phyloP scores from a whole-genome alignment of 2,329 filamentous ascomycete species.

The Rhinocladiella mackenziei region DNA sequence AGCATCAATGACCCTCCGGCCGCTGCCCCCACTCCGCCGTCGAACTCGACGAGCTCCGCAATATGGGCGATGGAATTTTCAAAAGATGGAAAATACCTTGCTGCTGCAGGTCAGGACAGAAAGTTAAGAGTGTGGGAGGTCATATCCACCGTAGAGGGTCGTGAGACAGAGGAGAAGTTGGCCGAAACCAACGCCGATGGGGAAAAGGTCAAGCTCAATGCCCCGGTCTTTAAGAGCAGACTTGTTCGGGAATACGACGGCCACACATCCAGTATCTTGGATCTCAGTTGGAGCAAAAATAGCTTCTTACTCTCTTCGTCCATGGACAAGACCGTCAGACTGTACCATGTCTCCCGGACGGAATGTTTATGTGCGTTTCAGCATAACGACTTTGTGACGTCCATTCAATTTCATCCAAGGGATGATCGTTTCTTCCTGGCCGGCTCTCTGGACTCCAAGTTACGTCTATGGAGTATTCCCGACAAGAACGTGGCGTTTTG shows the following conservation, averaged over 20 bases:
- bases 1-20: slow-evolving; percentile 27
- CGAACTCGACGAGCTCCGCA: slow-evolving; percentile 53
- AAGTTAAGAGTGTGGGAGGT: slow-evolving; percentile 86
- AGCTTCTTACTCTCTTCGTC: slow-evolving; percentile 93
- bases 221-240: slow-evolving; percentile 80
- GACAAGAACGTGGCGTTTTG: slow-evolving; percentile 89
- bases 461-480: slow-evolving; percentile 93
- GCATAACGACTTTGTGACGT: slow-evolving; percentile 91
- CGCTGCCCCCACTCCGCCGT: slow-evolving; percentile 26
- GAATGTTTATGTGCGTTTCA: slow-evolving; percentile 93
- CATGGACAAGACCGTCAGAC: slow-evolving; percentile 93
- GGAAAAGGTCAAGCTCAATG: slow-evolving; percentile 64
- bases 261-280: slow-evolving; percentile 80
- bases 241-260: slow-evolving; percentile 76
- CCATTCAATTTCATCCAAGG: slow-evolving; percentile 86
- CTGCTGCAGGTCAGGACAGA: slow-evolving; percentile 85
- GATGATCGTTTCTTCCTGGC: slow-evolving; percentile 97
- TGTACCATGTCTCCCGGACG: slow-evolving; percentile 83
- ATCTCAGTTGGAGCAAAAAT: slow-evolving; percentile 96
- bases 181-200: slow-evolving; percentile 53
- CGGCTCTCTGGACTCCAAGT: slow-evolving; percentile 80
- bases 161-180: slow-evolving; percentile 67
- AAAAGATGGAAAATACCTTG: slow-evolving; percentile 82
- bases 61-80: slow-evolving; percentile 94
- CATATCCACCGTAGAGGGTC: slow-evolving; percentile 75